Conservation (phyloP, 2,329 filamentous ascomycete genomes). For the Ophiostoma himal-ulmi region DNA sequence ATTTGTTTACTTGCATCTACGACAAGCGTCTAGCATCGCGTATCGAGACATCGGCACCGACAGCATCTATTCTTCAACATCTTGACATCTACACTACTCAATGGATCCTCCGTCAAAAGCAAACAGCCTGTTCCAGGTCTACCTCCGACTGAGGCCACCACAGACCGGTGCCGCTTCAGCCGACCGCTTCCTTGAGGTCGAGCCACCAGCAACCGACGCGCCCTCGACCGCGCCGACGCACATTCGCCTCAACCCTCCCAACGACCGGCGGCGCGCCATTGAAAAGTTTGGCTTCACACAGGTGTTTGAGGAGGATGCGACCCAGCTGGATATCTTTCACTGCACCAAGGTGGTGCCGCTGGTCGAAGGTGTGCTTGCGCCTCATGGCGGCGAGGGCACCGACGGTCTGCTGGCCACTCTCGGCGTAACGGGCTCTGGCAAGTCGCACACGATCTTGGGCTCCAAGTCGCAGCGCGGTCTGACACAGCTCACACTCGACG, state of each 20-base stretch:
- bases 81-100: not conserved
- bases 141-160: slow-evolving; percentile 73
- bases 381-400: slow-evolving; percentile 67
- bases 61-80: not conserved
- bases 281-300: slow-evolving; percentile 93
- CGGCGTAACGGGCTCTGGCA: slow-evolving; percentile 91
- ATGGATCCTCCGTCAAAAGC: slow-evolving; percentile 38
- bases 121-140: slow-evolving; percentile 77
- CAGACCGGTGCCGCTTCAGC: slow-evolving; percentile 39
- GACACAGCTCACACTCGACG: slow-evolving; percentile 84
- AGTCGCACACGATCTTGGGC: slow-evolving; percentile 96
- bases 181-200: slow-evolving; percentile 75
- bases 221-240: slow-evolving; percentile 50
- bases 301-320: slow-evolving; percentile 82
- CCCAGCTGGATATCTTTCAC: slow-evolving; percentile 81
- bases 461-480: slow-evolving; percentile 80
- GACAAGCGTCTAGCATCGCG: not conserved
- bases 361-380: slow-evolving; percentile 73
- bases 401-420: slow-evolving; percentile 88
- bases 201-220: slow-evolving; percentile 42
- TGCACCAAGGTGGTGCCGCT: slow-evolving; percentile 68
- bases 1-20: not conserved
- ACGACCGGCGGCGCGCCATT: slow-evolving; percentile 78
- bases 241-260: slow-evolving; percentile 72
- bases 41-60: not conserved